Evolutionary conservation across 345 rosid species (phyloP).

Genomic region (Brassica rapa): DNA sequence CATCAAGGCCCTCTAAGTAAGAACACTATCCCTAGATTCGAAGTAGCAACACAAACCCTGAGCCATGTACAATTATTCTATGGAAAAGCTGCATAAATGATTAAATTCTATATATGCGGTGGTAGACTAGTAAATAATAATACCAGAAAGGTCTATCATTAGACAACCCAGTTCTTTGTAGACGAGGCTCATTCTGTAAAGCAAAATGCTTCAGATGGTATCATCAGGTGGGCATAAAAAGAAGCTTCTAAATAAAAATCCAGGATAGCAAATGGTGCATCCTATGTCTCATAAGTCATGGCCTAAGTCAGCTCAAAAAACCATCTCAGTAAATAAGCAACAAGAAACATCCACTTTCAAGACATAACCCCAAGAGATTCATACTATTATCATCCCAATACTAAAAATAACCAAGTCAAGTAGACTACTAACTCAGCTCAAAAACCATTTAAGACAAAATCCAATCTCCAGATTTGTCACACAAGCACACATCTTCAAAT

Average conservation of each 20-base stretch:
- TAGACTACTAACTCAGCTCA: background rate
- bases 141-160: background rate
- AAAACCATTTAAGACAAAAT: slow-evolving; percentile 9
- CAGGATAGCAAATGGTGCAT: background rate
- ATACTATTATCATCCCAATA: background rate
- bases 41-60: background rate
- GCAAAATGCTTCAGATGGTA: background rate
- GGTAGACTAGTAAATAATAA: background rate
- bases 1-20: background rate
- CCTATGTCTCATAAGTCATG: background rate
- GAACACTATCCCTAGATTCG: background rate
- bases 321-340: slow-evolving; percentile 19
- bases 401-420: slow-evolving; percentile 1
- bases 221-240: background rate
- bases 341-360: slow-evolving; percentile 11
- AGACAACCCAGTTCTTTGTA: background rate
- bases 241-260: background rate
- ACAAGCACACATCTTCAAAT: slow-evolving; percentile 13
- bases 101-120: background rate
- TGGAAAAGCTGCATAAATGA: background rate
- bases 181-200: background rate
- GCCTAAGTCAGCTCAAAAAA: background rate
- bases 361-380: background rate
- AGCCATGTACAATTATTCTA: background rate
- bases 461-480: background rate